Percentiles rank a stretch among this genome's conserved stretches.
phyloP scores from a whole-genome alignment of 2,329 filamentous ascomycete species.

The Rugonectria rugulosa region DNA sequence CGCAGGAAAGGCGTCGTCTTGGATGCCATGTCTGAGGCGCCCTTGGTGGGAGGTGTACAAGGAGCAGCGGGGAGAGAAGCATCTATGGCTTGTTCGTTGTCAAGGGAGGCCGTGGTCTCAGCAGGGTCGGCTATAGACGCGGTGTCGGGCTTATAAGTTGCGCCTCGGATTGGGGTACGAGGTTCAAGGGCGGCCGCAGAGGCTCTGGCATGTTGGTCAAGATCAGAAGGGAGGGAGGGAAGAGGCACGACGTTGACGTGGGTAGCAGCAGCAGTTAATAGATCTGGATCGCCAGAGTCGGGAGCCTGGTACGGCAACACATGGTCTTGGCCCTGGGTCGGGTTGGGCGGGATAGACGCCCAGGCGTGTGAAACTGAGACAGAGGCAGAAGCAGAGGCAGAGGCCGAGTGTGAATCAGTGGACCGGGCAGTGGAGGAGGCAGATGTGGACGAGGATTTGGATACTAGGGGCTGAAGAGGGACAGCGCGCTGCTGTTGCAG shows the following conservation, averaged over 20 bases:
- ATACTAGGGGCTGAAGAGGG: conserved; percentile 43
- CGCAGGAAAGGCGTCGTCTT: conserved; percentile 48
- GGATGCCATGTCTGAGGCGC: conserved; percentile 43
- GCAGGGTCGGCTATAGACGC: conserved; percentile 7
- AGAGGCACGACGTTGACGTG: conserved; percentile 14
- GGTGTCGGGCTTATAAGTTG: conserved; percentile 3
- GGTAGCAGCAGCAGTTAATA: conserved; percentile 32
- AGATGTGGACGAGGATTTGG: conserved; percentile 23
- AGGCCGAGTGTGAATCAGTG: too few species aligned
- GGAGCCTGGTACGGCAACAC: conserved; percentile 35
- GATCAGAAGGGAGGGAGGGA: conserved; percentile 20
- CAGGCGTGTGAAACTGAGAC: conserved; percentile 36
- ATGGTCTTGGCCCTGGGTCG: conserved; percentile 35
- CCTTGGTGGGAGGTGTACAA: conserved; percentile 25
- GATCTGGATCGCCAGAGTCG: conserved; percentile 34
- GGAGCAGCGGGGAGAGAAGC: conserved; percentile 35
- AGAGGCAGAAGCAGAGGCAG: too few species aligned
- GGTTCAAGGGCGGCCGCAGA: conserved; percentile 17
- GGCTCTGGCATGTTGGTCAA: conserved; percentile 24
- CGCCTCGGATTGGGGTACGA: conserved; percentile 15
- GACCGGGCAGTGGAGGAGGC: conserved; percentile 36
- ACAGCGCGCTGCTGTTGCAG: conserved; percentile 40
- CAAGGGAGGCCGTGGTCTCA: conserved; percentile 9
- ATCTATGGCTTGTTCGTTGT: conserved; percentile 33
- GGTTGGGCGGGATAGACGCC: conserved; percentile 27